Base-by-base conservation (phyloP, 139 green algal genomes). In the Picochlorum costavermella region DNA sequence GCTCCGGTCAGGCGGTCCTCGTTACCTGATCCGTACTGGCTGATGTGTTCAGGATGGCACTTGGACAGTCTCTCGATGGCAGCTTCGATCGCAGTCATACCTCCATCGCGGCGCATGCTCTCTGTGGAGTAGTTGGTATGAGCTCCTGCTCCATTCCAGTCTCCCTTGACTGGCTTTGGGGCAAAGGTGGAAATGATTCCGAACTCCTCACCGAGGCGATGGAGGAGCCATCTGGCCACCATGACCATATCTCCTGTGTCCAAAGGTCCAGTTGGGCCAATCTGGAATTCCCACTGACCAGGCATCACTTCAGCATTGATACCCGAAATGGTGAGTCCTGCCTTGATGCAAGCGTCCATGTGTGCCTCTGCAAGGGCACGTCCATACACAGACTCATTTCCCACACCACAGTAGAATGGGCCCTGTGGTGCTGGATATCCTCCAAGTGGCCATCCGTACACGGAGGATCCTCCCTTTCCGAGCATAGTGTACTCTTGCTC, bases 401-500 rank as follows among this genome's bases (percentile, higher is more conserved):
- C 88, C 14, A 92, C 85, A 57, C 82, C 85, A 66, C 88, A 95
- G 83, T 94, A 95, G 73, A 91, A 95, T 61, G 87, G 88, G 48
- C 88, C 89, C 87, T 94, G 87, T 17, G 88, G 88, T 14, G 81
- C 80, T 28, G 90, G 90, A 81, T 86, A 97, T 72, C 90, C 90
- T 25, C 74, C 77, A 3, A 74, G 57, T 59, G 90, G 90, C 90
- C 87, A 93, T 60, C 88, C 85, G 61, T 86, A 85, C 36, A 88
- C 73, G 1, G 56, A 49, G 23, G 20, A 14, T 13, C 72, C 69
- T 46, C 56, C 60, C 70, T 83, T 83, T 20, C 60, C 45, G 62
- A 95, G 56, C 85, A 95, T 90, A 60, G 87, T 92, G 83, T 94
- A 94, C 81, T 92, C 86, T 76, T 95, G 88, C 86, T 95, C 88